These are phyloP conservation scores for Geranium incanum DNA, from an alignment of 441 rosid species.

Conservation along the genomic window DNA sequence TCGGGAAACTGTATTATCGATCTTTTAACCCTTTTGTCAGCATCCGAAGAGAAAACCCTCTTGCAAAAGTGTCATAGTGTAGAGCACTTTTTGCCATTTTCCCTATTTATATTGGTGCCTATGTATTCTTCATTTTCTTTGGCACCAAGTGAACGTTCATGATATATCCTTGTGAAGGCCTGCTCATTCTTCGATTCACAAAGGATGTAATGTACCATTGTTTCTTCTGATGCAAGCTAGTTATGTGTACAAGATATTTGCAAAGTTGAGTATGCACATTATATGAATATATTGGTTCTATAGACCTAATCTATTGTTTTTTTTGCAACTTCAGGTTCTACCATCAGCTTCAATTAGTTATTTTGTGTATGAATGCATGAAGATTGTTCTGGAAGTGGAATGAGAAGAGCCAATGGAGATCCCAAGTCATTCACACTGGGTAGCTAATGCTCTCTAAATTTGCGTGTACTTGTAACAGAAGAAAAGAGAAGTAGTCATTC, in stretches of 20 bases:
- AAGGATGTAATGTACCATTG: background rate
- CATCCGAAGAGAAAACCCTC: too few species aligned
- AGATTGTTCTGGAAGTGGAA: slow-evolving; percentile 69
- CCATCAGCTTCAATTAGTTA: slow-evolving; percentile 80
- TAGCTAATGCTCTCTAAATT: too few species aligned
- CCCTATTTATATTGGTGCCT: background rate
- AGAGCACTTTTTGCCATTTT: too few species aligned
- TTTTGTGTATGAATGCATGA: slow-evolving; percentile 78
- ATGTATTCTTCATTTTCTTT: background rate
- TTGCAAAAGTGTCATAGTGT: too few species aligned
- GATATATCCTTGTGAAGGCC: too few species aligned
- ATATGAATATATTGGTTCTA: background rate
- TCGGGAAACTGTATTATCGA: too few species aligned
- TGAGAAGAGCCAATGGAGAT: slow-evolving; percentile 20
- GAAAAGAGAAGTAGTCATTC: too few species aligned
- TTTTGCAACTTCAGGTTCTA: slow-evolving; percentile 47
- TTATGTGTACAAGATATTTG: background rate
- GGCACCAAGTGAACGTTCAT: background rate
- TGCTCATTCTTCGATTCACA: background rate
- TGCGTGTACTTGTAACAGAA: too few species aligned
- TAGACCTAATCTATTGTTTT: background rate
- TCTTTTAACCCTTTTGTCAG: too few species aligned
- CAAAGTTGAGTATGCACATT: background rate
- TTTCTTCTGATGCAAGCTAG: background rate
- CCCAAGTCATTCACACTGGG: too few species aligned